Conservation (phyloP, 805 yeast species). For the Scheffersomyces lignosus region DNA sequence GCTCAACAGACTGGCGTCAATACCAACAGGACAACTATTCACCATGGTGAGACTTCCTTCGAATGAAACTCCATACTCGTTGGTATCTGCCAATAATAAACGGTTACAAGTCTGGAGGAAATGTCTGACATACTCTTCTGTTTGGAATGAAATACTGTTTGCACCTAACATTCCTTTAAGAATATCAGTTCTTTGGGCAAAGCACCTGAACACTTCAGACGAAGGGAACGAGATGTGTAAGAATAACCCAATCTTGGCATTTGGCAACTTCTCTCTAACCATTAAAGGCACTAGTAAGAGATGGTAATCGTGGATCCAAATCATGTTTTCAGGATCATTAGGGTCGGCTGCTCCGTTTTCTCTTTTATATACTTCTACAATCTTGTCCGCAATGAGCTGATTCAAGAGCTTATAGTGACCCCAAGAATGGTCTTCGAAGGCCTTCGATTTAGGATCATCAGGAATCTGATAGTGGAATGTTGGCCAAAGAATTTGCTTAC, state of each 20-base stretch:
- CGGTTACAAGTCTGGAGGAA: slow-evolving; percentile 89
- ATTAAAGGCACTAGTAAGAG: slow-evolving; percentile 80
- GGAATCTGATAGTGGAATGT: slow-evolving; percentile 92
- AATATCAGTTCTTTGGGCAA: slow-evolving; percentile 80
- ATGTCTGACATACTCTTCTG: slow-evolving; percentile 90
- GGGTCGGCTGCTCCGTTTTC: slow-evolving; percentile 51
- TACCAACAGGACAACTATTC: slow-evolving; percentile 71
- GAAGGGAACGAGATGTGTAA: slow-evolving; percentile 95
- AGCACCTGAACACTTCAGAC: slow-evolving; percentile 89
- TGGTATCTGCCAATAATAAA: slow-evolving; percentile 79
- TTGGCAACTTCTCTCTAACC: slow-evolving; percentile 73
- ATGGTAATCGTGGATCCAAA: slow-evolving; percentile 97
- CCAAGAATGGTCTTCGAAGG: slow-evolving; percentile 96
- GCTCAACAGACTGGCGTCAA: slow-evolving; percentile 63
- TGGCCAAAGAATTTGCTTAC: slow-evolving; percentile 96
- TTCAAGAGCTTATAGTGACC: slow-evolving; percentile 74
- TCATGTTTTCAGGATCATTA: slow-evolving; percentile 53
- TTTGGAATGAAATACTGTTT: slow-evolving; percentile 84
- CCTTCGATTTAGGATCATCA: slow-evolving; percentile 89
- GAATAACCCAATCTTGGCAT: slow-evolving; percentile 88
- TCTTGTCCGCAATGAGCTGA: slow-evolving; percentile 73
- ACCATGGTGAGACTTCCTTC: slow-evolving; percentile 58
- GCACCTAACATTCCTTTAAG: slow-evolving; percentile 87
- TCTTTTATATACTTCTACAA: slow-evolving; percentile 55
- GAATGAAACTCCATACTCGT: slow-evolving; percentile 57